A percentile compares a stretch with the other conserved stretches of the same genome.
These are phyloP conservation scores for Takakia lepidozioides DNA, from an alignment of 225 moss, liverwort and hornwort genomes.

Conservation along the genomic window DNA sequence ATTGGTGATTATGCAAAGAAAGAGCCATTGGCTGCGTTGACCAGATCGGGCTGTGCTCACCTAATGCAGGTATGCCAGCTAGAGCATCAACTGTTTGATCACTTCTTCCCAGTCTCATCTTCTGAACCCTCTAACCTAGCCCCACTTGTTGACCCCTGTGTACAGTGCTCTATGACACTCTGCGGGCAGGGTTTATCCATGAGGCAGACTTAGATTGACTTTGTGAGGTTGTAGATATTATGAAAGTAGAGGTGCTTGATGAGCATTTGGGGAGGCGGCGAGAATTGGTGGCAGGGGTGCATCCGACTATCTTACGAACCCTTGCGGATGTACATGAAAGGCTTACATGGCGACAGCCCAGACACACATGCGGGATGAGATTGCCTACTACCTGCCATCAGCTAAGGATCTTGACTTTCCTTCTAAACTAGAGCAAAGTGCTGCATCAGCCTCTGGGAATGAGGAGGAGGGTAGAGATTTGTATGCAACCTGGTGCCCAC, in stretches of 20 bases:
- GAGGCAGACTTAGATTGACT: conserved; percentile 49
- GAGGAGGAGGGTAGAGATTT: conserved; percentile 24
- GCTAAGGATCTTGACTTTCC: conserved; percentile 41
- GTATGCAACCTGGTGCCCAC: conserved; percentile 37
- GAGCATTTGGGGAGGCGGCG: conserved; percentile 46
- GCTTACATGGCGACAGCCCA: conserved; percentile 46
- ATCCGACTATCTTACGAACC: conserved; percentile 40
- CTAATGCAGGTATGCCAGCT: conserved; percentile 58
- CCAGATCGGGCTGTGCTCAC: conserved; percentile 96
- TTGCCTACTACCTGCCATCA: conserved; percentile 35
- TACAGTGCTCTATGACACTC: conserved; percentile 49
- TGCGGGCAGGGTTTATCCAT: conserved; percentile 44
- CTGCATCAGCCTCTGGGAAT: too few relatives aligned
- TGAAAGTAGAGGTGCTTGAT: conserved; percentile 45
- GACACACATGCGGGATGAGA: conserved; percentile 59
- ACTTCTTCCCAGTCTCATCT: conserved; percentile 49
- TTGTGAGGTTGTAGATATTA: conserved; percentile 46
- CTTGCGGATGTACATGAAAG: conserved; percentile 53
- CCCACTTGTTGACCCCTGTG: conserved; percentile 50
- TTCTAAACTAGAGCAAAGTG: conserved; percentile 29
- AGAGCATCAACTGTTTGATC: conserved; percentile 51
- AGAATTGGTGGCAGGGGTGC: conserved; percentile 37
- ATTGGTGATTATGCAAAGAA: conserved; percentile 74
- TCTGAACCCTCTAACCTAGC: conserved; percentile 31
- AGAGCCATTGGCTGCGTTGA: conserved; percentile 78